Conservation (phyloP, 1,284 basidiomycete species). For the Microbotryum saponariae region DNA sequence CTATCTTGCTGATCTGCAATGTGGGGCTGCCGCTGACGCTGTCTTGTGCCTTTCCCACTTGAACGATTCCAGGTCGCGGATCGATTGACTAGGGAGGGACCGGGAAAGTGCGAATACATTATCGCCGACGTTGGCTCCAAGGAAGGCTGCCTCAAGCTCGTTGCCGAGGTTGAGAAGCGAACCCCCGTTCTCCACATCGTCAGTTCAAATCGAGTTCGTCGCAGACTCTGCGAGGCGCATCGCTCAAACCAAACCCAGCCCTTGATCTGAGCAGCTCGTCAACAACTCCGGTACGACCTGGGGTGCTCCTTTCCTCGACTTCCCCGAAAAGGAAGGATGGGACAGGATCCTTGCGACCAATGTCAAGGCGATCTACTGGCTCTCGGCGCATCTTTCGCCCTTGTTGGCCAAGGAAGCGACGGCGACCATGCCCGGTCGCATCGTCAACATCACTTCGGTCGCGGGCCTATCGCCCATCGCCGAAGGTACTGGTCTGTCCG, state of each 20-base stretch:
- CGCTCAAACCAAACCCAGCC: neutral
- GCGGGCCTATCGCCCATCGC: slow-evolving; percentile 54
- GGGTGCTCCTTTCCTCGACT: slow-evolving; percentile 64
- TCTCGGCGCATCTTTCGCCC: slow-evolving; percentile 46
- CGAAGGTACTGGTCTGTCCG: slow-evolving; percentile 48
- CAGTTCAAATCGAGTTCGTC: neutral
- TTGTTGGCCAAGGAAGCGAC: slow-evolving; percentile 60
- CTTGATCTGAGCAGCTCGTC: slow-evolving; percentile 48
- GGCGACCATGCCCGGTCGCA: slow-evolving; percentile 59
- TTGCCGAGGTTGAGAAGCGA: slow-evolving; percentile 57
- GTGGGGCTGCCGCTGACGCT: neutral
- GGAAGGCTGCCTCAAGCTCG: slow-evolving; percentile 71
- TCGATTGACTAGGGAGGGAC: slow-evolving; percentile 40
- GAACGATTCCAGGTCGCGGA: slow-evolving; percentile 43
- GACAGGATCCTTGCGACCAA: slow-evolving; percentile 69
- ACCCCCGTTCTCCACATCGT: slow-evolving; percentile 56
- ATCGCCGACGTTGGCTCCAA: slow-evolving; percentile 55
- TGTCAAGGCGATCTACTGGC: slow-evolving; percentile 65
- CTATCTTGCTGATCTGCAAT: neutral
- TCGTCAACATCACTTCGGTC: slow-evolving; percentile 74
- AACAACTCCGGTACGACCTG: slow-evolving; percentile 72
- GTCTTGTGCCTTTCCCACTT: neutral
- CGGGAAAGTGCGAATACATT: slow-evolving; percentile 59
- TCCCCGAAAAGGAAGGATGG: slow-evolving; percentile 64
- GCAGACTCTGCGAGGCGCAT: neutral